These are phyloP conservation scores for Candida endomychidarum DNA, from an alignment of 805 yeast genomes.

Conservation along the genomic window DNA sequence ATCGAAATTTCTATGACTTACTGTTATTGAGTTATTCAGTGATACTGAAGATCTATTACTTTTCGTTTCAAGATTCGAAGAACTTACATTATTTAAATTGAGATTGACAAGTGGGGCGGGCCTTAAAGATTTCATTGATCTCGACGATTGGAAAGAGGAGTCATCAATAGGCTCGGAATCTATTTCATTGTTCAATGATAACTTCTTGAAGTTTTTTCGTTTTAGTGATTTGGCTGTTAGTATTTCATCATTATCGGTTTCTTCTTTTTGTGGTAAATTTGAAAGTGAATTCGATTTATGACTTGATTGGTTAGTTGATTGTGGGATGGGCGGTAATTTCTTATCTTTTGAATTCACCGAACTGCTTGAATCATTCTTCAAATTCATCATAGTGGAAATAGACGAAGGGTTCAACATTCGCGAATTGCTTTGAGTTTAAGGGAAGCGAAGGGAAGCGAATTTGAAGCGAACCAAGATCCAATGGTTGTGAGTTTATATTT, in stretches of 20 bases:
- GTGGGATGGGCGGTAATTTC: slow-evolving; percentile 40
- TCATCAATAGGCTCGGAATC: slow-evolving; percentile 5
- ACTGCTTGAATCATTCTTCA: slow-evolving; percentile 11
- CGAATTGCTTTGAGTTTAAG: slow-evolving; percentile 2
- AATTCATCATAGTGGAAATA: slow-evolving; percentile 9
- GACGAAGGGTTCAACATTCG: neutral
- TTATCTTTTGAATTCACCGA: slow-evolving; percentile 25
- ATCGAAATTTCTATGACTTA: slow-evolving; percentile 23
- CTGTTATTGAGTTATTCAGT: slow-evolving; percentile 12
- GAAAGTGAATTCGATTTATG: slow-evolving; percentile 2
- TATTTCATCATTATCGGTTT: slow-evolving; percentile 19
- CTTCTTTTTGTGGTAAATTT: neutral
- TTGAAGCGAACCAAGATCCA: too few species aligned
- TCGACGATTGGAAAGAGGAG: slow-evolving; percentile 10
- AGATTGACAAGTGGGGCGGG: slow-evolving; percentile 29
- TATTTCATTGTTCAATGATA: slow-evolving; percentile 22
- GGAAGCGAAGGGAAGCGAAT: too few species aligned
- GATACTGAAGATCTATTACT: slow-evolving; percentile 13
- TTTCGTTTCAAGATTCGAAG: neutral
- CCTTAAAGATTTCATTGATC: slow-evolving; percentile 19
- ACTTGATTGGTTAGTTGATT: neutral
- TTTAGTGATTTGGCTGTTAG: slow-evolving; percentile 36
- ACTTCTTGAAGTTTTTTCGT: slow-evolving; percentile 41
- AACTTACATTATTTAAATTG: slow-evolving; percentile 15
- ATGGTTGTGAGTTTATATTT: too few species aligned